A percentile compares a stretch with the other conserved stretches of the same genome.
phyloP scores from a whole-genome alignment of 306 rosid species.

The Carpinus fangiana region DNA sequence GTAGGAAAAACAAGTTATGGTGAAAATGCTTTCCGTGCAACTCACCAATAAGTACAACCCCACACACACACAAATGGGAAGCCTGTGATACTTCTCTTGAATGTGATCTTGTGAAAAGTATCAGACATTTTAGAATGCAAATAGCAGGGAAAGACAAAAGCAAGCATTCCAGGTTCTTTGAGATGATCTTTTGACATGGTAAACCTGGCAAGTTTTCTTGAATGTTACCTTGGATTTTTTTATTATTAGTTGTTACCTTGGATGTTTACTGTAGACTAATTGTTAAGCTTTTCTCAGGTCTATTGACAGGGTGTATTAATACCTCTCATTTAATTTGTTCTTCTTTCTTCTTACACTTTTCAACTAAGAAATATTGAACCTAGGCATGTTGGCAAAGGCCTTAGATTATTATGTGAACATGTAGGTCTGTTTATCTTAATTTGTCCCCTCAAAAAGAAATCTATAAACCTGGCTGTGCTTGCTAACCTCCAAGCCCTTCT shows the following conservation, averaged over 20 bases:
- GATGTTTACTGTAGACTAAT: not conserved
- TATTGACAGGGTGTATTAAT: not conserved
- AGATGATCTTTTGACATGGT: not conserved
- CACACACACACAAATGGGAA: not conserved
- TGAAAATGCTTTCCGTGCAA: not conserved
- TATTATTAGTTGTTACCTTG: too few species aligned
- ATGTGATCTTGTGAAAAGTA: not conserved
- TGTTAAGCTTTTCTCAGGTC: not conserved
- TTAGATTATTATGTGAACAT: not conserved
- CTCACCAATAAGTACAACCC: not conserved
- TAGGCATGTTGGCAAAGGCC: too few species aligned
- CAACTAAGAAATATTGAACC: too few species aligned
- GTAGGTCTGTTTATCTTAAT: not conserved
- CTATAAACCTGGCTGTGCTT: not conserved
- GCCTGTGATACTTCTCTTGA: not conserved
- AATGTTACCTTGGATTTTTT: not conserved
- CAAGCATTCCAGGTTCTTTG: not conserved
- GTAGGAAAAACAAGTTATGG: not conserved
- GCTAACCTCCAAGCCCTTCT: constrained; percentile 30
- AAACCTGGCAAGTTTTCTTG: not conserved
- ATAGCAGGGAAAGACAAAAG: not conserved
- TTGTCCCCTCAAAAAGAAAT: not conserved
- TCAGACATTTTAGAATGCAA: not conserved
- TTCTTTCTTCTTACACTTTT: not conserved
- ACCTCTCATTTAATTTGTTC: not conserved